A percentile compares a stretch with the other conserved stretches of the same genome.
These are phyloP conservation scores for Amanita brunnescens DNA, from an alignment of 768 basidiomycete species.

Conservation along the genomic window DNA sequence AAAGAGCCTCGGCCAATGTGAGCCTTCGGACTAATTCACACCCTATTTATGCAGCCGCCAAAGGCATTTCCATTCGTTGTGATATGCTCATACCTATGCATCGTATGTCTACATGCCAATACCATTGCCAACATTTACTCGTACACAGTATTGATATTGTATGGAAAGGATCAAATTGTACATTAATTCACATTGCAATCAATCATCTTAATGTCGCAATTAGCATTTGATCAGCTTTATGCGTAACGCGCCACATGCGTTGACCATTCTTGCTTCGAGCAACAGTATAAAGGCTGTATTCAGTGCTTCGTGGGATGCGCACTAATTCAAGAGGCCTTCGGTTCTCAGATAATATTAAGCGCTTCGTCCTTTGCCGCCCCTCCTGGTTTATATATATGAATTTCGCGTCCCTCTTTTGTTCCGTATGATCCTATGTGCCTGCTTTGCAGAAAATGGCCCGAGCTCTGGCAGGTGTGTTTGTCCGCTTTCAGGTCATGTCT, in stretches of 20 bases:
- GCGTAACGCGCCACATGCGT: too few relatives aligned
- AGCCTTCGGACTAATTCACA: neutral
- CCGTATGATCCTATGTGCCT: neutral
- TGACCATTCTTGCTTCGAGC: neutral
- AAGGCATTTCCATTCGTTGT: neutral
- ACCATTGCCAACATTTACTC: conserved; percentile 1
- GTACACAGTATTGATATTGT: conserved; percentile 2
- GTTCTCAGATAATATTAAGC: neutral
- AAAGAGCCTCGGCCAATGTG: conserved; percentile 12
- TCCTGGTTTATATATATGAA: neutral
- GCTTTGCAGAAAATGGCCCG: neutral
- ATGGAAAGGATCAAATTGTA: conserved; percentile 2
- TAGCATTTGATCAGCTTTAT: neutral
- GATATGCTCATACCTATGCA: conserved; percentile 6
- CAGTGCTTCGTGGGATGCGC: too few relatives aligned
- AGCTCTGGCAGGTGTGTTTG: neutral
- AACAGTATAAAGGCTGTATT: neutral
- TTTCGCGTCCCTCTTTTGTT: neutral
- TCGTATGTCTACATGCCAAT: conserved; percentile 7
- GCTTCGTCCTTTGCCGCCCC: neutral
- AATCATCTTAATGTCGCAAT: neutral
- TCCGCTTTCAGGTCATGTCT: neutral
- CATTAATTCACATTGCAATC: conserved; percentile 3
- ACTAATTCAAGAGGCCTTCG: neutral
- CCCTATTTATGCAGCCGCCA: neutral